A percentile compares a stretch with the other conserved stretches of the same genome.
Evolutionary conservation across 1,284 basidiomycete genomes (phyloP).

Genomic region (Melampsora allii-populina): DNA sequence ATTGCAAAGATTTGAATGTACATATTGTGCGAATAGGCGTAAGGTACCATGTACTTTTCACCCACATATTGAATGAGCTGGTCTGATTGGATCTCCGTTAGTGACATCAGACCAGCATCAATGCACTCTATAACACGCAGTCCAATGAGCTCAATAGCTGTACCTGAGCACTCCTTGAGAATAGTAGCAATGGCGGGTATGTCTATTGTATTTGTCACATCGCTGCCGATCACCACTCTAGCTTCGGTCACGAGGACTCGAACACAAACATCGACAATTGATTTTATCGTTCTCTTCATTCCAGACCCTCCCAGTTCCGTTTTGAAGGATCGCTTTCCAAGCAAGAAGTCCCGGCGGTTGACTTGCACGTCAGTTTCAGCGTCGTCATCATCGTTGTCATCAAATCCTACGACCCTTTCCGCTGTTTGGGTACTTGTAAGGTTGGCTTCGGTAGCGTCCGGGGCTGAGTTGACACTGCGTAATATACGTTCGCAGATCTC

Average conservation of each 20-base stretch:
- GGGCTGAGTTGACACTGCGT: neutral
- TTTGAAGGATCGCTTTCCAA: conserved; percentile 14
- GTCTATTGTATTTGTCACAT: neutral
- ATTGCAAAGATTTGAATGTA: conserved; percentile 25
- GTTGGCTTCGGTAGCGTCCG: conserved; percentile 6
- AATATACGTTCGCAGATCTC: conserved; percentile 31
- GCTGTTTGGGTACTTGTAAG: conserved; percentile 17
- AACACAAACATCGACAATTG: conserved; percentile 15
- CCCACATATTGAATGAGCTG: conserved; percentile 38
- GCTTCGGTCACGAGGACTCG: conserved; percentile 12
- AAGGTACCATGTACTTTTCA: conserved; percentile 30
- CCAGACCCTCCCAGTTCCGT: conserved; percentile 22
- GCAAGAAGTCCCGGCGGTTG: neutral
- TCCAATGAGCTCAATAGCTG: conserved; percentile 18
- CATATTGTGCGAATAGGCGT: conserved; percentile 38
- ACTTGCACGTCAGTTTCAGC: neutral
- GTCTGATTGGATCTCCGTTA: conserved; percentile 18
- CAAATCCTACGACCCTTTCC: conserved; percentile 24
- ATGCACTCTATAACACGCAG: conserved; percentile 22
- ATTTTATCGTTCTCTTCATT: conserved; percentile 11
- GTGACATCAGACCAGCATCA: conserved; percentile 7
- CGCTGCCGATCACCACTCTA: neutral
- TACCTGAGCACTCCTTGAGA: conserved; percentile 21
- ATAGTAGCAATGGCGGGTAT: neutral
- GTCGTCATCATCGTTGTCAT: conserved; percentile 33